Evolutionary conservation across 176 grass and related monocot species (phyloP).

Genomic region (Eragrostis curvula): DNA sequence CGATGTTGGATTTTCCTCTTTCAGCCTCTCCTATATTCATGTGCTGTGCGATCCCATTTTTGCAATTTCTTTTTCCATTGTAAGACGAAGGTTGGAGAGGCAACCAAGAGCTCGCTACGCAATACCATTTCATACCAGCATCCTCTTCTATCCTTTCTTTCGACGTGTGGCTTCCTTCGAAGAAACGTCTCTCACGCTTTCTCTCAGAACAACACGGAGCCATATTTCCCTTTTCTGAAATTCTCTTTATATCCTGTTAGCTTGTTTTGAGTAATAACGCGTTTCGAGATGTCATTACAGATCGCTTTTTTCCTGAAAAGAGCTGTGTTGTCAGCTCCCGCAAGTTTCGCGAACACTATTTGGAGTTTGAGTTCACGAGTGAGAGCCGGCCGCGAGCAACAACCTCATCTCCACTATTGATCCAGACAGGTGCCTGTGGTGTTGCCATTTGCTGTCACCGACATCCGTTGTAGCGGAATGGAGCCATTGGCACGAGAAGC

Average conservation of each 20-base stretch:
- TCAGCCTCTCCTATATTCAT: background rate
- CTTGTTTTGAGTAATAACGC: background rate
- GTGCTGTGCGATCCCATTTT: background rate
- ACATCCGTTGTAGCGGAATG: background rate
- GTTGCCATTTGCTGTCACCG: too few species aligned
- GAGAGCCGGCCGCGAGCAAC: background rate
- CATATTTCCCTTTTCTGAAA: background rate
- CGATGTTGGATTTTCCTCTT: constrained; percentile 13
- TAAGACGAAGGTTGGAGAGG: background rate
- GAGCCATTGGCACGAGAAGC: background rate
- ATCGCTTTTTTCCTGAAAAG: background rate
- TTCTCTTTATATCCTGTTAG: background rate
- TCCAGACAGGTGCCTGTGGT: background rate
- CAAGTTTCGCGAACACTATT: background rate
- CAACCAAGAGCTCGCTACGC: background rate
- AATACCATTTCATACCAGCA: too few species aligned
- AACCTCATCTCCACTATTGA: background rate
- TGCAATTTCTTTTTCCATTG: background rate
- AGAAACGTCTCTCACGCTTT: constrained; percentile 7
- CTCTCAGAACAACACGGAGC: background rate
- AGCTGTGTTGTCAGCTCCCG: background rate
- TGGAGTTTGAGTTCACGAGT: background rate
- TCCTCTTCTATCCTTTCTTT: background rate
- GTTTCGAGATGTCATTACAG: background rate
- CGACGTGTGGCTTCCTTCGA: background rate